Evolutionary conservation across 257 asterid genomes (phyloP).

Genomic region (Nicotiana tabacum): DNA sequence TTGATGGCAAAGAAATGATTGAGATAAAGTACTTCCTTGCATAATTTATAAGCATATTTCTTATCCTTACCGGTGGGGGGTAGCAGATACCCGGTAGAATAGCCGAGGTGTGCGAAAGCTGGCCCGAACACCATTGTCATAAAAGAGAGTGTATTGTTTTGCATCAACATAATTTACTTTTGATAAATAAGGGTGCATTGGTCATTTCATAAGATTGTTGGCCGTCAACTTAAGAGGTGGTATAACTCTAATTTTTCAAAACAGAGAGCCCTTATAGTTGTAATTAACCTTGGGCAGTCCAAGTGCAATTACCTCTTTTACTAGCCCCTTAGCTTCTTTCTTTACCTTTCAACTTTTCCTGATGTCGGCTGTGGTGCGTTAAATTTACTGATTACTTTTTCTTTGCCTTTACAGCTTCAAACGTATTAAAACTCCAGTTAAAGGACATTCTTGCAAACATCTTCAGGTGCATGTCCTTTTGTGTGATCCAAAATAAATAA

Average conservation of each 20-base stretch:
- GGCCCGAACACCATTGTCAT: too few species aligned
- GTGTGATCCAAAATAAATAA: neutral
- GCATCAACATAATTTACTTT: neutral
- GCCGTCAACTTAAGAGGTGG: neutral
- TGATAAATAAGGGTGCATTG: neutral
- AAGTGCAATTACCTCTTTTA: neutral
- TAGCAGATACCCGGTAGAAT: too few species aligned
- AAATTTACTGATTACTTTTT: conserved; percentile 15
- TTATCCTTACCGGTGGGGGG: too few species aligned
- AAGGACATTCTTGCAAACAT: conserved; percentile 90
- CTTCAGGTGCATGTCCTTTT: conserved; percentile 56
- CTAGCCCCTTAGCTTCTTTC: neutral
- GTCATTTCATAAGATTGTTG: neutral
- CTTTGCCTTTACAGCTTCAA: conserved; percentile 49
- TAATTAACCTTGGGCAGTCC: neutral
- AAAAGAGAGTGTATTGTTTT: neutral
- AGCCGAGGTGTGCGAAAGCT: too few species aligned
- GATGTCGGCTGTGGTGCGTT: neutral
- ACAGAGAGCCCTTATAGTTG: neutral
- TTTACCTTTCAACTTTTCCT: neutral
- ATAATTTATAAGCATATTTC: neutral
- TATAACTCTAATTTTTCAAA: neutral
- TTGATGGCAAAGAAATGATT: neutral
- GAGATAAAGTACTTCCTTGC: neutral
- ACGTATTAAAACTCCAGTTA: conserved; percentile 78